Evolutionary conservation across 2,329 filamentous ascomycete genomes (phyloP).

Genomic region (Trichoderma sp.): DNA sequence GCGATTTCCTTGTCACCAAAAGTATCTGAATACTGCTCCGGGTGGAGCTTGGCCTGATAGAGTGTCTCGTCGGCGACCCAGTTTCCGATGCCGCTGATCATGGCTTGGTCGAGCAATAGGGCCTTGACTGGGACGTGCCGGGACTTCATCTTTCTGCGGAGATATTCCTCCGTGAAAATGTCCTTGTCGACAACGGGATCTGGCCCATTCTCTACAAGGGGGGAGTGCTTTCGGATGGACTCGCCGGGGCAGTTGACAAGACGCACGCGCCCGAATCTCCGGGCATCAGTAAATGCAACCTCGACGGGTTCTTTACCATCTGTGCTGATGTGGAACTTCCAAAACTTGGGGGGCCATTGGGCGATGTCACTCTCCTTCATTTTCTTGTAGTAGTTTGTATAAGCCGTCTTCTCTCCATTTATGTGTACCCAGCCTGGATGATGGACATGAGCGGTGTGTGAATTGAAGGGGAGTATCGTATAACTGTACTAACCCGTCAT

Average conservation of each 20-base stretch:
- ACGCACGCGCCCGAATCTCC: constrained; percentile 74
- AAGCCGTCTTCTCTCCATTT: constrained; percentile 69
- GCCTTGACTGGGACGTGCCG: constrained; percentile 89
- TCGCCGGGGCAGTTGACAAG: constrained; percentile 76
- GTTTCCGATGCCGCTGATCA: constrained; percentile 90
- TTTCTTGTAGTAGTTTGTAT: constrained; percentile 78
- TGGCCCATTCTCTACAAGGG: constrained; percentile 87
- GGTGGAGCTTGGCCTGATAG: constrained; percentile 84
- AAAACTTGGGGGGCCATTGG: constrained; percentile 83
- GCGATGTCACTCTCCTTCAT: constrained; percentile 56
- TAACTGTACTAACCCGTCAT: constrained; percentile 51
- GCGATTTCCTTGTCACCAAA: constrained; percentile 70
- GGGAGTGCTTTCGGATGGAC: constrained; percentile 71
- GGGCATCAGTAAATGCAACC: constrained; percentile 79
- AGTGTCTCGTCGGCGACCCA: constrained; percentile 96
- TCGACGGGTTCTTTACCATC: constrained; percentile 50
- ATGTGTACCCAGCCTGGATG: constrained; percentile 78
- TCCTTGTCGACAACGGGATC: constrained; percentile 85
- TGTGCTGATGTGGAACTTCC: constrained; percentile 78
- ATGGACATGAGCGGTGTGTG: constrained; percentile 10
- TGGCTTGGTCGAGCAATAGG: constrained; percentile 79
- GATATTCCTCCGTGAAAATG: constrained; percentile 70
- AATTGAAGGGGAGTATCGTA: background rate
- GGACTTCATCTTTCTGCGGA: constrained; percentile 65
- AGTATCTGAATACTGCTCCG: constrained; percentile 87